Evolutionary conservation across 495 filamentous ascomycete genomes (phyloP), one percentile per base, ranked within the genome.

Genomic region (Penicillium cataractarum): DNA sequence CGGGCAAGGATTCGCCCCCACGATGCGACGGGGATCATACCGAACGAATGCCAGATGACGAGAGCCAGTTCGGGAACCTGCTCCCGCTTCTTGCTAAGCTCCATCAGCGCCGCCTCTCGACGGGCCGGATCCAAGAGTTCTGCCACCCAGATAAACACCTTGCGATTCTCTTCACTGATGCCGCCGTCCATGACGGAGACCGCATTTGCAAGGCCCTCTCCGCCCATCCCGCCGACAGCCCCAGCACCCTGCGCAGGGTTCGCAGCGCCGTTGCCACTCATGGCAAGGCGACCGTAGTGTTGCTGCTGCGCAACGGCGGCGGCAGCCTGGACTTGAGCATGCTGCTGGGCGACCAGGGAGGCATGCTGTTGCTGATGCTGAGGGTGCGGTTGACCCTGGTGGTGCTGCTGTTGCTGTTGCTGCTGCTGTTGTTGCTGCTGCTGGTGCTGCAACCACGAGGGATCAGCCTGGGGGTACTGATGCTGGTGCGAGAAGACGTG

Each of bases 21-120:
- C 40, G n/a, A 48, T 46, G 59, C 49, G 35, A 53, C 40, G 24
- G 54, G 31, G 56, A 58, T 68, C 90, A 64, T 87, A 97, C 94
- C 95, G 73, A 97, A 97, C 3, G 95, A 97, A 76, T 99, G 94
- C 95, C 95, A 99, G 56, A 99, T 85, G 52, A 99, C 97, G 65
- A 99, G 78, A 32, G 95, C 95, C 61, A 99, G 81, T 76, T 99
- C 95, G 17, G 95, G 93, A 17, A 99, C 96, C 75, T 98, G 96
- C 74, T 99, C 95, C 46, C 95, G 82, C 82, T 99, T 99, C 83
- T 99, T 99, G 81, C 94, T 97, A 46, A 99, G 82, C 75, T 99
- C 95, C 72, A 99, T 86, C 19, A 99, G 83, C 52, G 95, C 96
- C 0, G 90, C 87, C 78, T 99, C 95, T 55, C 95, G 83, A 19